Evolutionary conservation across 495 filamentous ascomycete genomes (phyloP).

Genomic region (Trichoderma gamsii): DNA sequence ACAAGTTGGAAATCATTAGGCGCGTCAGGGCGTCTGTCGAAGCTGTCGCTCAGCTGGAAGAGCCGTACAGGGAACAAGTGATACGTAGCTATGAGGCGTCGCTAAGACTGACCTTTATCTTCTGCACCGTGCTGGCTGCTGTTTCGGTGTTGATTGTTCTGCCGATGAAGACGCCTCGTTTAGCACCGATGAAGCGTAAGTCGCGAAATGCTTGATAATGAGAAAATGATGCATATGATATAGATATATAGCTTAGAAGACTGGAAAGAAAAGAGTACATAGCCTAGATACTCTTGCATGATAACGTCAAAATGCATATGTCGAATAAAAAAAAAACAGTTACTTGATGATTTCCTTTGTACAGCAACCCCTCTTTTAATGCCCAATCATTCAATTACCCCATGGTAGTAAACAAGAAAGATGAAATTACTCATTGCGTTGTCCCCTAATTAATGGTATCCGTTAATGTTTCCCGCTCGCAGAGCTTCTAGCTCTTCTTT

Average conservation of each 20-base stretch:
- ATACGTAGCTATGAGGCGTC: conserved; percentile 53
- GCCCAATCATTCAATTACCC: conserved; percentile 10
- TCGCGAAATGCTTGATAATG: neutral
- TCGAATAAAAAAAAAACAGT: neutral
- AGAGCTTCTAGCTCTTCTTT: conserved; percentile 74
- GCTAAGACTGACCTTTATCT: conserved; percentile 50
- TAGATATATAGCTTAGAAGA: neutral
- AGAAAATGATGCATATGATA: neutral
- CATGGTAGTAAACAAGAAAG: neutral
- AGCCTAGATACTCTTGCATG: neutral
- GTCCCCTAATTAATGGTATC: conserved; percentile 31
- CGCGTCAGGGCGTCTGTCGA: conserved; percentile 37
- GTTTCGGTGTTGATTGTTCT: conserved; percentile 46
- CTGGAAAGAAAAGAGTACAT: neutral
- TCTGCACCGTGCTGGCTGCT: conserved; percentile 43
- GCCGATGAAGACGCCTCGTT: conserved; percentile 47
- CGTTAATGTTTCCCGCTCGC: conserved; percentile 30
- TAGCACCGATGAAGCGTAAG: conserved; percentile 30
- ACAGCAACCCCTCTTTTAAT: neutral
- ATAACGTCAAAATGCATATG: neutral
- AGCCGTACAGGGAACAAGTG: conserved; percentile 40
- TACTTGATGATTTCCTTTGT: conserved; percentile 1
- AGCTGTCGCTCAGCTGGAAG: conserved; percentile 34
- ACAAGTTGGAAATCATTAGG: conserved; percentile 33
- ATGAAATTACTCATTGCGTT: neutral